Percentiles rank a stretch among this genome's conserved stretches.
phyloP scores from a whole-genome alignment of 306 rosid genomes.

The Cucurbita argyrosperma region DNA sequence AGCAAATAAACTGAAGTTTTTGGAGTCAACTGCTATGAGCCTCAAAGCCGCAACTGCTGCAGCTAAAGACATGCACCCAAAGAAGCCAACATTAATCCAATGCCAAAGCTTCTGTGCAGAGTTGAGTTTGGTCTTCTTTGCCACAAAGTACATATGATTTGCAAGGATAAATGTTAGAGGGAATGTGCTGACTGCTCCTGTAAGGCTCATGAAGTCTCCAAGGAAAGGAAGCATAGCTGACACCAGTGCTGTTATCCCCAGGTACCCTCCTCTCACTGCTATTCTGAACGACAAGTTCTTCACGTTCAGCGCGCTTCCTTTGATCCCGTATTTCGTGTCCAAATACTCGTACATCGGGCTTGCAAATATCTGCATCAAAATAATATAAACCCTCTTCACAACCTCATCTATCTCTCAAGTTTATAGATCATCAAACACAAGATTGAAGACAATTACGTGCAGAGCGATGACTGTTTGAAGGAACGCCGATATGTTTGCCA shows the following conservation, averaged over 20 bases:
- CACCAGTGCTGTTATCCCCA: conserved; percentile 51
- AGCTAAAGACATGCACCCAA: conserved; percentile 52
- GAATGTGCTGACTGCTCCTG: conserved; percentile 91
- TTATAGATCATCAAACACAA: neutral
- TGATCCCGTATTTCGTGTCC: conserved; percentile 62
- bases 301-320: conserved; percentile 47
- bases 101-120: conserved; percentile 69
- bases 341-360: conserved; percentile 91
- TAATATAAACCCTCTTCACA: neutral
- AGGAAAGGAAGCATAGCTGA: conserved; percentile 86
- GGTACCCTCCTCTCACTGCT: conserved; percentile 69
- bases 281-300: conserved; percentile 55
- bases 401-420: neutral
- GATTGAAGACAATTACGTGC: conserved; percentile 44
- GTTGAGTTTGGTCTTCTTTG: conserved; percentile 50
- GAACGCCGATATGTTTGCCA: conserved; percentile 69
- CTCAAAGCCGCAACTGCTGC: conserved; percentile 69
- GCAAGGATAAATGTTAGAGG: conserved; percentile 92
- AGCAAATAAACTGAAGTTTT: conserved; percentile 57
- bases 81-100: conserved; percentile 76
- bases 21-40: conserved; percentile 73
- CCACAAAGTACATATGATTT: conserved; percentile 77
- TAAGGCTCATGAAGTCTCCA: conserved; percentile 96
- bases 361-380: conserved; percentile 60
- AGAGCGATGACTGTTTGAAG: conserved; percentile 78